These are phyloP conservation scores for Boletus albobrunnescens DNA, from an alignment of 1,284 basidiomycete genomes.

Conservation along the genomic window DNA sequence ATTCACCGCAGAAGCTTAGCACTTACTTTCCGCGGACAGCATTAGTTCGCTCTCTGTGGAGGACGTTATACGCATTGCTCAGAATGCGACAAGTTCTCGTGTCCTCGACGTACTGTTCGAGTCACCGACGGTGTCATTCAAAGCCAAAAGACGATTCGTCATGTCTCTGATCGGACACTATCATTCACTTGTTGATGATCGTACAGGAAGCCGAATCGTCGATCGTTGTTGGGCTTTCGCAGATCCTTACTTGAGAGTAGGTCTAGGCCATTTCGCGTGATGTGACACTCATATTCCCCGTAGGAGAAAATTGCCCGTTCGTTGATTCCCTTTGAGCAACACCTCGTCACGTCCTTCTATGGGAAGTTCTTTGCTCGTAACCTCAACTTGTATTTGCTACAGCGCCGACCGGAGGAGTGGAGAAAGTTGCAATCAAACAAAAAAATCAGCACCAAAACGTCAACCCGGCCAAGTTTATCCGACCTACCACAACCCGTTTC, in stretches of 20 bases:
- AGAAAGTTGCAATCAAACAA: slow-evolving; percentile 48
- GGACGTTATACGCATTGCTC: slow-evolving; percentile 63
- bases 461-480: slow-evolving; percentile 6
- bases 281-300: slow-evolving; percentile 9
- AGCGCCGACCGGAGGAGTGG: slow-evolving; percentile 82
- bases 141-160: slow-evolving; percentile 69
- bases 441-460: slow-evolving; percentile 11
- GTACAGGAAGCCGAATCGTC: slow-evolving; percentile 83
- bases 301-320: slow-evolving; percentile 89
- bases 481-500: neutral
- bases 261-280: slow-evolving; percentile 19
- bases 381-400: slow-evolving; percentile 75
- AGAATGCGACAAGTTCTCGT: slow-evolving; percentile 73
- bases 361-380: slow-evolving; percentile 84
- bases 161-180: slow-evolving; percentile 74
- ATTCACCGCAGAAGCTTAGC: slow-evolving; percentile 10
- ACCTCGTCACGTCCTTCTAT: slow-evolving; percentile 71
- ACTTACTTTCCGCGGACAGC: slow-evolving; percentile 39
- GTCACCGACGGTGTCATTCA: slow-evolving; percentile 61
- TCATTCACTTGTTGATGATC: slow-evolving; percentile 76
- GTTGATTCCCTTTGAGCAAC: slow-evolving; percentile 65
- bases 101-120: slow-evolving; percentile 78
- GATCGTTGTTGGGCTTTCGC: slow-evolving; percentile 84
- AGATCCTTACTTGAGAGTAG: slow-evolving; percentile 85
- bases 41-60: slow-evolving; percentile 57